Conservation (phyloP, 78 protist genomes). For the Thecamonas trahens region DNA sequence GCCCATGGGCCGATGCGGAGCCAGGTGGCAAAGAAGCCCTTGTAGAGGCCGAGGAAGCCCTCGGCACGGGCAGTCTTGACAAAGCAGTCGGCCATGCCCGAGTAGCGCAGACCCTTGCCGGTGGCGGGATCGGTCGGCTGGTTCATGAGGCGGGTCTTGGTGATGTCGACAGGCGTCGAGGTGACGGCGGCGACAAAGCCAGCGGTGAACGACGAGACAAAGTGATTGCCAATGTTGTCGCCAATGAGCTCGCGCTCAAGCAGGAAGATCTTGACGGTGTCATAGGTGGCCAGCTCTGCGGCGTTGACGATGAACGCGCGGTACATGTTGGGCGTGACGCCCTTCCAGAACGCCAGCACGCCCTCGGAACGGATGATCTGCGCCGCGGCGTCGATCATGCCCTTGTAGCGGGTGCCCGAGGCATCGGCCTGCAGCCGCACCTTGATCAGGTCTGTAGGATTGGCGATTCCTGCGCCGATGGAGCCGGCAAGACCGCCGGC, state of each 20-base stretch:
- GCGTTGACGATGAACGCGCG: constrained; percentile 51
- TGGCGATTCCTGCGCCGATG: constrained; percentile 49
- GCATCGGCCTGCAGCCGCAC: constrained; percentile 51
- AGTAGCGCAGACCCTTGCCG: constrained; percentile 11
- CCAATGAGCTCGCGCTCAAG: constrained; percentile 7
- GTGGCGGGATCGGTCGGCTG: constrained; percentile 25
- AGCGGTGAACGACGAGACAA: constrained; percentile 22
- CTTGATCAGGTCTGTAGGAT: constrained; percentile 50
- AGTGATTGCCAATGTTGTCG: constrained; percentile 32
- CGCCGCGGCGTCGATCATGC: constrained; percentile 23
- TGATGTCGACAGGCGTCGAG: constrained; percentile 34
- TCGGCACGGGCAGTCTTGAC: constrained; percentile 29
- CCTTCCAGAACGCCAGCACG: constrained; percentile 29
- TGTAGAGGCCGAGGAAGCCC: constrained; percentile 45
- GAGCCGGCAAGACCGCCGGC: constrained; percentile 42
- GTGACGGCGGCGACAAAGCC: constrained; percentile 45
- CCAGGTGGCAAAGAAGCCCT: constrained; percentile 49
- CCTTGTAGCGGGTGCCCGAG: constrained; percentile 13
- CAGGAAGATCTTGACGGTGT: constrained; percentile 34
- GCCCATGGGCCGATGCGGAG: constrained; percentile 32
- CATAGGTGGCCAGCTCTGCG: constrained; percentile 38
- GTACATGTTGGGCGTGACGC: constrained; percentile 35
- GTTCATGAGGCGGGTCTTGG: constrained; percentile 55
- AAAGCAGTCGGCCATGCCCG: constrained; percentile 36
- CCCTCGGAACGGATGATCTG: constrained; percentile 30